Evolutionary conservation across 75 land plant genomes (phyloP).

Genomic region (Chamaecyparis obtusa): DNA sequence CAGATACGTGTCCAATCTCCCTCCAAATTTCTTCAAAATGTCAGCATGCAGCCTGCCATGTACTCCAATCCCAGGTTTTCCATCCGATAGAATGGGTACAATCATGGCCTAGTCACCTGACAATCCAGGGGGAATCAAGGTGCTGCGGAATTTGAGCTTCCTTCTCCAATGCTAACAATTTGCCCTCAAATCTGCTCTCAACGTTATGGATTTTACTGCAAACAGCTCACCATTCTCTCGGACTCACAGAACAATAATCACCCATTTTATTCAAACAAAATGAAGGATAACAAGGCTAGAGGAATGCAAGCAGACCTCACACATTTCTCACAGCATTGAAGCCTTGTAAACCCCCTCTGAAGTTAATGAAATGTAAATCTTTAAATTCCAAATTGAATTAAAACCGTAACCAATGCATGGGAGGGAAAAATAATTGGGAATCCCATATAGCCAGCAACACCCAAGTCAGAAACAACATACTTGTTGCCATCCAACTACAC

Average conservation of each 20-base stretch:
- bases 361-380: no score
- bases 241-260: neutral
- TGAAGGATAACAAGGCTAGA: neutral
- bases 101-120: slow-evolving; percentile 35
- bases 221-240: slow-evolving; percentile 37
- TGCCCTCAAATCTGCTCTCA: neutral
- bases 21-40: slow-evolving; percentile 48
- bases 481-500: neutral
- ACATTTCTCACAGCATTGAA: no score
- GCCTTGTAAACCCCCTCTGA: no score
- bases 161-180: slow-evolving; percentile 29
- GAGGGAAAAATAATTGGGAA: neutral
- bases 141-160: slow-evolving; percentile 35
- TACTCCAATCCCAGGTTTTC: slow-evolving; percentile 53
- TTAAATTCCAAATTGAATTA: neutral
- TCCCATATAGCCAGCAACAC: neutral
- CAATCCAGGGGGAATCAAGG: slow-evolving; percentile 31
- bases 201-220: slow-evolving; percentile 44
- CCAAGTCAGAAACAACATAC: neutral
- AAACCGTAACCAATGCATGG: neutral
- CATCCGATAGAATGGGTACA: slow-evolving; percentile 11
- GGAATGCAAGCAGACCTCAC: neutral
- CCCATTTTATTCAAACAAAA: neutral
- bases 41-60: slow-evolving; percentile 59
- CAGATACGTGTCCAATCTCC: slow-evolving; percentile 27